Conservation (phyloP, 1,284 basidiomycete genomes). For the Inonotus hispidus region DNA sequence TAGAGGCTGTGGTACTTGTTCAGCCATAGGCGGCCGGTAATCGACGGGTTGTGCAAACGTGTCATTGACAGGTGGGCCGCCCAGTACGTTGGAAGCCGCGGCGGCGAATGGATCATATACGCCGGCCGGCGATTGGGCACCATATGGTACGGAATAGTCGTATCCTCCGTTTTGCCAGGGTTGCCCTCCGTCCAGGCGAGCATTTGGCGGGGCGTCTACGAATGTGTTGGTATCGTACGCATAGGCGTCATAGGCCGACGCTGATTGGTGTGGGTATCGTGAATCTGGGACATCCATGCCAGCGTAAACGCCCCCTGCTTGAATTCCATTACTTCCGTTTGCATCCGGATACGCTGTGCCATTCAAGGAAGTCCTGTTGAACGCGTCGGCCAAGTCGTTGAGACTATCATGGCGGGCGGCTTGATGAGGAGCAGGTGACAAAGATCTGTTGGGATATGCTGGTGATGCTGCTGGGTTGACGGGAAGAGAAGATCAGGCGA, state of each 20-base stretch:
- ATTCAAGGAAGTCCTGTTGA: background rate
- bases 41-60: background rate
- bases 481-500: background rate
- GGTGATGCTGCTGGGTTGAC: background rate
- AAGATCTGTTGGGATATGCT: background rate
- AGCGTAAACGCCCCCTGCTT: background rate
- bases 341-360: background rate
- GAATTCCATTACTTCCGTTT: background rate
- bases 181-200: background rate
- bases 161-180: background rate
- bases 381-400: background rate
- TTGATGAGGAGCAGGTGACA: background rate
- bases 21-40: background rate
- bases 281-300: background rate
- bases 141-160: background rate
- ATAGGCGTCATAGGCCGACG: background rate
- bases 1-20: background rate
- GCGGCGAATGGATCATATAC: slow-evolving; percentile 47
- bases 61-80: slow-evolving; percentile 33
- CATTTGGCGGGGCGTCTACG: background rate
- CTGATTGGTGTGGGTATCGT: background rate
- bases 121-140: background rate
- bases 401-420: background rate
- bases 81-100: slow-evolving; percentile 78
- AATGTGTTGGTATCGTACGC: background rate